Percentiles rank a stretch among this genome's conserved stretches.
phyloP scores from a whole-genome alignment of 352 stramenopile species.

The Peronosclerospora sorghi region DNA sequence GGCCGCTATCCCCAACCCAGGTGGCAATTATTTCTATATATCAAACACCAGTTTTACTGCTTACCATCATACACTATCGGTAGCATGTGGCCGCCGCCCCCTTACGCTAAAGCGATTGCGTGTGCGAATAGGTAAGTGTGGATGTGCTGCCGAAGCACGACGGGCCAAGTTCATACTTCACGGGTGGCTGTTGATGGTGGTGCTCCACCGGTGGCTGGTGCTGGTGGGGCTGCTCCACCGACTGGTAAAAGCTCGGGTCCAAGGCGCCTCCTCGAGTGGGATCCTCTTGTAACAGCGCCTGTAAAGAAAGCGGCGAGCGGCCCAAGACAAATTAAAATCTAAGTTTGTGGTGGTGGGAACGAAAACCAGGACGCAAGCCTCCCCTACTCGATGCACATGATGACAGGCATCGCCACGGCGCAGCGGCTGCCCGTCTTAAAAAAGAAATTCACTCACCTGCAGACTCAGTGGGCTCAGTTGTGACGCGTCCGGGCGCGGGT shows the following conservation, averaged over 20 bases:
- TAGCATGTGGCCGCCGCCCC: too few relatives aligned
- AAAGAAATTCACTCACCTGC: constrained; percentile 44
- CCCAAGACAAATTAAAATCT: constrained; percentile 15
- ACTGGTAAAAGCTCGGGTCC: constrained; percentile 25
- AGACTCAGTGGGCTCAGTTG: constrained; percentile 35
- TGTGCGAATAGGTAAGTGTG: constrained; percentile 18
- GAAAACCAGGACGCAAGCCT: constrained; percentile 3
- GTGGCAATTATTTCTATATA: too few relatives aligned
- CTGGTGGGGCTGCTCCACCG: constrained; percentile 14
- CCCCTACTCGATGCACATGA: background rate
- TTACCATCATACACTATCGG: too few relatives aligned
- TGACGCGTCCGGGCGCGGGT: constrained; percentile 26
- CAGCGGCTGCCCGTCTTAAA: constrained; percentile 12
- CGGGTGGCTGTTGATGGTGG: constrained; percentile 6
- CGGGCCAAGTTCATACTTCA: constrained; percentile 14
- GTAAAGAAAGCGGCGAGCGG: constrained; percentile 14
- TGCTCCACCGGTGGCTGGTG: background rate
- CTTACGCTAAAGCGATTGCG: constrained; percentile 11
- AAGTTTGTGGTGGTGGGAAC: constrained; percentile 3
- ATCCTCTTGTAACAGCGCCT: constrained; percentile 28
- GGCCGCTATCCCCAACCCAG: too few relatives aligned
- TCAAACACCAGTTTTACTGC: too few relatives aligned
- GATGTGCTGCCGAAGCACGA: constrained; percentile 14
- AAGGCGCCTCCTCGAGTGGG: constrained; percentile 11
- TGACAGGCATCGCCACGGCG: background rate